phyloP scores from a whole-genome alignment of 2,329 filamentous ascomycete genomes.

The Colletotrichum sp. region DNA sequence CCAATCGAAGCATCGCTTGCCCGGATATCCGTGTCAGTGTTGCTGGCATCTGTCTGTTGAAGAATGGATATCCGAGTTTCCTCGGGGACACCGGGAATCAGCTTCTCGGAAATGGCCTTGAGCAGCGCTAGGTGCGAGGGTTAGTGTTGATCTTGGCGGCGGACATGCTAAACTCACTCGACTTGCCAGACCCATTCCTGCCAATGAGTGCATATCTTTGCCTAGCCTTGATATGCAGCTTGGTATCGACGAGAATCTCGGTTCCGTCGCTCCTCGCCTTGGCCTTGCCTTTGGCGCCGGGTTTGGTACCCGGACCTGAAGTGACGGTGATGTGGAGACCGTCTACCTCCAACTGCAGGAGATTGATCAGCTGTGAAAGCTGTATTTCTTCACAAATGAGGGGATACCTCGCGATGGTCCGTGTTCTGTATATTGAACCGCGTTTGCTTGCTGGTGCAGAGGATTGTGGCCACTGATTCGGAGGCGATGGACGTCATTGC shows the following conservation, averaged over 20 bases:
- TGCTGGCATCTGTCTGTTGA: conserved; percentile 65
- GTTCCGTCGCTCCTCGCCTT: conserved; percentile 50
- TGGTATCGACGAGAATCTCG: conserved; percentile 76
- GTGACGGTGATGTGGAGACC: conserved; percentile 73
- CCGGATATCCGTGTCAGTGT: conserved; percentile 28
- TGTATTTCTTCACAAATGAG: conserved; percentile 2
- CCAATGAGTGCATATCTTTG: conserved; percentile 80
- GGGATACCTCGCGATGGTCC: conserved; percentile 59
- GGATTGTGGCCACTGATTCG: conserved; percentile 57
- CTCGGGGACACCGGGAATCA: conserved; percentile 78
- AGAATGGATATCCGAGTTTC: conserved; percentile 69
- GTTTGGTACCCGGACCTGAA: conserved; percentile 45
- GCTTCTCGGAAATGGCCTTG: conserved; percentile 76
- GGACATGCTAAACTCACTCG: conserved; percentile 55
- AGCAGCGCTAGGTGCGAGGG: conserved; percentile 60
- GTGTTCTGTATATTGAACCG: conserved; percentile 65
- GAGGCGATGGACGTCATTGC: conserved; percentile 54
- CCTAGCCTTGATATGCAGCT: conserved; percentile 74
- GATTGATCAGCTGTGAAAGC: conserved; percentile 28
- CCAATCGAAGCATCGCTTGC: not conserved
- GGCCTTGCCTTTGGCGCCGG: conserved; percentile 56
- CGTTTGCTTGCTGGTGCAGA: conserved; percentile 71
- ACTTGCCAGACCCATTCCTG: conserved; percentile 84
- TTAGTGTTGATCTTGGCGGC: not conserved
- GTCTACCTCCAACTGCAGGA: conserved; percentile 65